Conservation (phyloP, 2,329 filamentous ascomycete genomes). For the Aspergillus candidus region DNA sequence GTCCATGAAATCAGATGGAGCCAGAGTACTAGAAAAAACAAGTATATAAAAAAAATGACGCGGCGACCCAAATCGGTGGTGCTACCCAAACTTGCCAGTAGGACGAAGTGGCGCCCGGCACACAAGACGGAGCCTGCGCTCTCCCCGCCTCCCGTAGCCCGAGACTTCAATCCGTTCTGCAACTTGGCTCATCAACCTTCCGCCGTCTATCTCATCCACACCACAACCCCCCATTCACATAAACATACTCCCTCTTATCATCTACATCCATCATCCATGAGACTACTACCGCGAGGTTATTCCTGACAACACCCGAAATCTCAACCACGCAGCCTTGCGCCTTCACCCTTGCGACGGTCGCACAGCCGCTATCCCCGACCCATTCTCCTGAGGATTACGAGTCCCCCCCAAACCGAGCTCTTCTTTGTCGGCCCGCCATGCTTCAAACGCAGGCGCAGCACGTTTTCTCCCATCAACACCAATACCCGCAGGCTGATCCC, state of each 20-base stretch:
- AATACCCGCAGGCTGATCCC: conserved; percentile 44
- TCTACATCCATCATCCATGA: conserved; percentile 23
- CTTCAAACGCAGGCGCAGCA: conserved; percentile 51
- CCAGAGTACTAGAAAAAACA: too few relatives aligned
- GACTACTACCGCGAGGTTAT: conserved; percentile 16
- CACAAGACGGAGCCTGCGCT: conserved; percentile 19
- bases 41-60: too few relatives aligned
- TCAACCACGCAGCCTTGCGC: conserved; percentile 2
- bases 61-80: background rate
- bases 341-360: conserved; percentile 12
- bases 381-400: conserved; percentile 17
- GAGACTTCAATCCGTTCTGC: conserved; percentile 1
- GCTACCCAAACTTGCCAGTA: background rate
- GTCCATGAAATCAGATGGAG: too few relatives aligned
- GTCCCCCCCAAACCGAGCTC: conserved; percentile 7
- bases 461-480: conserved; percentile 56
- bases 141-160: conserved; percentile 33
- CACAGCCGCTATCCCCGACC: conserved; percentile 13
- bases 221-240: conserved; percentile 2
- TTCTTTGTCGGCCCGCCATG: conserved; percentile 34
- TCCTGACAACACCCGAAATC: conserved; percentile 18
- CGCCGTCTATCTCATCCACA: conserved; percentile 18
- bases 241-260: background rate
- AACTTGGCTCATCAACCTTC: conserved; percentile 22
- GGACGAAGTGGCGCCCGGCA: conserved; percentile 2